Conservation (phyloP, 805 yeast species). For the Saccharomyces cerevisiae region DNA sequence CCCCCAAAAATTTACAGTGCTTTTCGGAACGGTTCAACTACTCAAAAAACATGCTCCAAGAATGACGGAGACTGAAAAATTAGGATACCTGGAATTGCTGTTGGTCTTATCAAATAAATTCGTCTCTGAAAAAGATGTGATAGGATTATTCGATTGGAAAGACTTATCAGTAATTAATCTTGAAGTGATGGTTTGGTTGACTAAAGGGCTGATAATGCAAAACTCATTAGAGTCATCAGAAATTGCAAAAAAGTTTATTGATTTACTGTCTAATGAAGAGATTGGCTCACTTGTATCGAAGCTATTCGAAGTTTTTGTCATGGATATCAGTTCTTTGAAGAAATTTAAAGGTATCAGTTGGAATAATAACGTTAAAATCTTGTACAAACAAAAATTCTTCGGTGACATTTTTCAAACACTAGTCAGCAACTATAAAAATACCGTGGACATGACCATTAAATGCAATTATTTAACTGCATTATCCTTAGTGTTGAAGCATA, state of each 20-base stretch:
- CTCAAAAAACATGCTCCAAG: not conserved
- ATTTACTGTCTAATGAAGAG: constrained; percentile 29
- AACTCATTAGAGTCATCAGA: constrained; percentile 36
- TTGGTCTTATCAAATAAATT: constrained; percentile 26
- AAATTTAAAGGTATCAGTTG: constrained; percentile 37
- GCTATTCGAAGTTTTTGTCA: constrained; percentile 54
- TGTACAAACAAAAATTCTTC: constrained; percentile 79
- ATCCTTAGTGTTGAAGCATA: constrained; percentile 56
- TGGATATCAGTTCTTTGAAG: constrained; percentile 56
- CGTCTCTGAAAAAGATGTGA: constrained; percentile 13
- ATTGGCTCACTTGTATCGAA: constrained; percentile 39
- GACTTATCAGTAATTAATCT: constrained; percentile 27
- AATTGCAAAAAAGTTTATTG: constrained; percentile 31
- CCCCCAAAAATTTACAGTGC: not conserved
- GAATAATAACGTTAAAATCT: constrained; percentile 51
- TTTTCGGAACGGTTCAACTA: not conserved
- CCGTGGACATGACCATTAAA: constrained; percentile 26
- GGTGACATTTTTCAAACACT: constrained; percentile 49
- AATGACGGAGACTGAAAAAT: constrained; percentile 14
- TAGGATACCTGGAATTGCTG: constrained; percentile 25
- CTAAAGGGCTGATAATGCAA: constrained; percentile 60
- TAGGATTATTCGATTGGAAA: constrained; percentile 9
- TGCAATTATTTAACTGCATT: constrained; percentile 57
- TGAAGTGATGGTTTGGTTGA: constrained; percentile 60
- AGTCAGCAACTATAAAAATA: constrained; percentile 37